Evolutionary conservation across 2,329 filamentous ascomycete species (phyloP).

Genomic region (Aciculosporium take): DNA sequence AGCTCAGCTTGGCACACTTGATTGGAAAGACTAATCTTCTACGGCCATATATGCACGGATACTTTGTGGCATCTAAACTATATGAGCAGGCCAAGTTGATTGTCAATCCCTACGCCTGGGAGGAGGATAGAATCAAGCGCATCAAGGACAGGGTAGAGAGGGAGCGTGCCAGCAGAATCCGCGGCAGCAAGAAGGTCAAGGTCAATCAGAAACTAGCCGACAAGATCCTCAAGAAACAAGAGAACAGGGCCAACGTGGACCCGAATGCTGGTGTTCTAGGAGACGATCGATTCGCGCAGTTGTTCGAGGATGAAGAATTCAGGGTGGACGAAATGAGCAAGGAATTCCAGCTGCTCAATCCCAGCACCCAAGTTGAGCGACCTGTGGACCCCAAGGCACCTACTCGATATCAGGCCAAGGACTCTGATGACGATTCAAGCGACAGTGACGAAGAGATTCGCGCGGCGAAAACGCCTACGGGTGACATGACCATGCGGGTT

Average conservation of each 20-base stretch:
- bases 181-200: slow-evolving; percentile 93
- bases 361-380: slow-evolving; percentile 51
- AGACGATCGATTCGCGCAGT: slow-evolving; percentile 71
- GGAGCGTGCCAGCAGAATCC: slow-evolving; percentile 85
- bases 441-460: slow-evolving; percentile 21
- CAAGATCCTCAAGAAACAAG: slow-evolving; percentile 53
- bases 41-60: slow-evolving; percentile 96
- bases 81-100: slow-evolving; percentile 93
- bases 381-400: slow-evolving; percentile 20
- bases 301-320: slow-evolving; percentile 92
- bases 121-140: slow-evolving; percentile 80
- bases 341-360: slow-evolving; percentile 82
- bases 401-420: slow-evolving; percentile 23
- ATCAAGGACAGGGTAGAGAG: slow-evolving; percentile 94
- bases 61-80: slow-evolving; percentile 87
- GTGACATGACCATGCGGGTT: slow-evolving; percentile 47
- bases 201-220: slow-evolving; percentile 77
- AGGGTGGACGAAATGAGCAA: slow-evolving; percentile 76
- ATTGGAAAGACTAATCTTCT: slow-evolving; percentile 81
- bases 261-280: slow-evolving; percentile 53
- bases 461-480: slow-evolving; percentile 14
- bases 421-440: slow-evolving; percentile 30
- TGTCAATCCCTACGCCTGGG: slow-evolving; percentile 83
- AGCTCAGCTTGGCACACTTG: slow-evolving; percentile 75
- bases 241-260: slow-evolving; percentile 43